Evolutionary conservation across 83 land plant genomes (phyloP), one percentile per base, ranked within the genome.

Genomic region (Picea abies): DNA sequence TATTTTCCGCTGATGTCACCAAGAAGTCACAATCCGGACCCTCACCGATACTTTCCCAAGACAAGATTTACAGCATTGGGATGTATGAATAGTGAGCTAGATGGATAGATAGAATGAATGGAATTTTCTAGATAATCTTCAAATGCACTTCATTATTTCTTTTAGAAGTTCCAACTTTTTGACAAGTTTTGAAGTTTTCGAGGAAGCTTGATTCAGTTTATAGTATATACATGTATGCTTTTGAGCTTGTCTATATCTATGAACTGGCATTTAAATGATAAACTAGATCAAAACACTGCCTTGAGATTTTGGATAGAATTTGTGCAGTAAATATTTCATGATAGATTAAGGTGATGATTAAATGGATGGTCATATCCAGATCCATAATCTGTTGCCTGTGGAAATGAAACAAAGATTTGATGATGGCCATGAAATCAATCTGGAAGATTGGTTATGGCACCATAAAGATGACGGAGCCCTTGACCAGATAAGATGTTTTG

Each of bases 401-500:
- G 66, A 35, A 79, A 79, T 60, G 80, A 35, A 61, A 62, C 65
- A 60, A 79, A 62, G 66, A 79, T 79, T 79, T 61, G 66, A 79
- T 35, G 19, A 20, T 79, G 80, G 80, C 49, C 20, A 62, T 60
- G 80, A 79, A 79, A n/a, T 79, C 63, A 62, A 79, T 22, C 41
- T 79, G 80, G 80, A 79, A 79, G 66, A 79, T 60, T 79, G 80
- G 80, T 19, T 62, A 29, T 79, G 80, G 80, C 14, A 62, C 66
- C 62, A 60, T 29, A 35, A 35, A 44, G 66, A 60, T 62, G 80
- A 62, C 35, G 52, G 20, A 52, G 61, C 32, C 29, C 79, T 76
- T 6, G 17, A 62, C 39, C 58, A 37, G 49, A 37, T 60, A 62
- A 60, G 16, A 32, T 62, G 80, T 62, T 60, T 79, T n/a, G 66